Percentiles rank a stretch among this genome's conserved stretches.
phyloP scores from a whole-genome alignment of 129 eudicot species.

The Daucus carota region DNA sequence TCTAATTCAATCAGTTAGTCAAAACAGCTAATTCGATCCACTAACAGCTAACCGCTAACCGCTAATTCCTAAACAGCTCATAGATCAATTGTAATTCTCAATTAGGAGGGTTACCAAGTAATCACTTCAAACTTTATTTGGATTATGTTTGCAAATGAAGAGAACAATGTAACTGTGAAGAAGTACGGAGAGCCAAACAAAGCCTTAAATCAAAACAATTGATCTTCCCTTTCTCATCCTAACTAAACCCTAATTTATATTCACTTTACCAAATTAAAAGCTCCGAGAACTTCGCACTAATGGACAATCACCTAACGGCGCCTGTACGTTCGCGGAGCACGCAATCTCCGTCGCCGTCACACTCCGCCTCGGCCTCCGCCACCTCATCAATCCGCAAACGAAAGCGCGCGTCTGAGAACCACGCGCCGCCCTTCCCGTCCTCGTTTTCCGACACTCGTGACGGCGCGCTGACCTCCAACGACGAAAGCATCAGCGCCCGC shows the following conservation, averaged over 20 bases:
- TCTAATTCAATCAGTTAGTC: too few relatives aligned
- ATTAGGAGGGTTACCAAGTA: too few relatives aligned
- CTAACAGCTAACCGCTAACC: too few relatives aligned
- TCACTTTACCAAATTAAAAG: background rate
- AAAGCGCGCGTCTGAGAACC: slow-evolving; percentile 61
- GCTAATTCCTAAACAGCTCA: too few relatives aligned
- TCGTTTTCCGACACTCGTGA: slow-evolving; percentile 77
- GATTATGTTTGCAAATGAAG: too few relatives aligned
- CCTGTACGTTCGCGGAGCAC: slow-evolving; percentile 88
- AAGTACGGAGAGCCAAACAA: background rate
- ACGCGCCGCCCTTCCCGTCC: slow-evolving; percentile 74
- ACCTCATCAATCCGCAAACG: slow-evolving; percentile 93
- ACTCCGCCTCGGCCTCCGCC: slow-evolving; percentile 89
- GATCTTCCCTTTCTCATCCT: background rate
- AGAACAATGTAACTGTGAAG: too few relatives aligned
- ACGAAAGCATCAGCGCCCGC: slow-evolving; percentile 92
- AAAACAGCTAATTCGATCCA: too few relatives aligned
- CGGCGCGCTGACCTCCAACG: slow-evolving; percentile 75
- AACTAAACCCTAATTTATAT: background rate
- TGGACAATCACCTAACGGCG: slow-evolving; percentile 68
- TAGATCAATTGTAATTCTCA: too few relatives aligned
- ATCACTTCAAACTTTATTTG: too few relatives aligned
- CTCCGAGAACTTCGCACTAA: background rate
- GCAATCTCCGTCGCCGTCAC: slow-evolving; percentile 88
- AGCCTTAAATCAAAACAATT: background rate